phyloP scores from a whole-genome alignment of 139 green algal species.

The Chlorella sp. region DNA sequence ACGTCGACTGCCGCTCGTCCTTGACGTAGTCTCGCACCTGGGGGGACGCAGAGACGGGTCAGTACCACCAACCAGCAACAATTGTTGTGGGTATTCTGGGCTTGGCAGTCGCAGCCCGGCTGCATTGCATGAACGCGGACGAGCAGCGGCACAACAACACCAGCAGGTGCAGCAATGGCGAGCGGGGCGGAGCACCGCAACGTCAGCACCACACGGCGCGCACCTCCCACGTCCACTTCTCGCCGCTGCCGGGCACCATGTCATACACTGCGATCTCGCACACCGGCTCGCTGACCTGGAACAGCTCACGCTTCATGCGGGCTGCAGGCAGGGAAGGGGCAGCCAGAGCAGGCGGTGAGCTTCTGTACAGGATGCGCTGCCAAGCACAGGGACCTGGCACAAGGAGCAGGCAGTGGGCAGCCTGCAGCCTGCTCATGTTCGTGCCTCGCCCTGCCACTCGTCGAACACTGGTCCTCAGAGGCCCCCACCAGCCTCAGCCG shows the following conservation, averaged over 20 bases:
- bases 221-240: slow-evolving; percentile 25
- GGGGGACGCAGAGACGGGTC: neutral
- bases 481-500: too few species aligned
- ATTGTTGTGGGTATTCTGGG: too few species aligned
- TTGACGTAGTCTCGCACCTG: slow-evolving; percentile 20
- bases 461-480: too few species aligned
- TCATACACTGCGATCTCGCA: neutral
- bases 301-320: slow-evolving; percentile 23
- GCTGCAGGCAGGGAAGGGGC: neutral
- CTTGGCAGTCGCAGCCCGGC: too few species aligned
- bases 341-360: neutral
- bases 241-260: neutral
- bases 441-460: too few species aligned
- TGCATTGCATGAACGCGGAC: too few species aligned
- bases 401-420: too few species aligned
- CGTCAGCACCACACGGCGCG: neutral
- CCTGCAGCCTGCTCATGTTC: too few species aligned
- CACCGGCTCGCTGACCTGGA: neutral
- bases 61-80: neutral
- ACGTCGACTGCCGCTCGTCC: neutral
- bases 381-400: too few species aligned
- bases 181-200: neutral
- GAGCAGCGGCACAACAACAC: neutral
- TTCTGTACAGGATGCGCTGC: neutral
- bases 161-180: neutral